These are phyloP conservation scores for Metschnikowia peoriensis DNA, from an alignment of 805 yeast species.

Conservation along the genomic window DNA sequence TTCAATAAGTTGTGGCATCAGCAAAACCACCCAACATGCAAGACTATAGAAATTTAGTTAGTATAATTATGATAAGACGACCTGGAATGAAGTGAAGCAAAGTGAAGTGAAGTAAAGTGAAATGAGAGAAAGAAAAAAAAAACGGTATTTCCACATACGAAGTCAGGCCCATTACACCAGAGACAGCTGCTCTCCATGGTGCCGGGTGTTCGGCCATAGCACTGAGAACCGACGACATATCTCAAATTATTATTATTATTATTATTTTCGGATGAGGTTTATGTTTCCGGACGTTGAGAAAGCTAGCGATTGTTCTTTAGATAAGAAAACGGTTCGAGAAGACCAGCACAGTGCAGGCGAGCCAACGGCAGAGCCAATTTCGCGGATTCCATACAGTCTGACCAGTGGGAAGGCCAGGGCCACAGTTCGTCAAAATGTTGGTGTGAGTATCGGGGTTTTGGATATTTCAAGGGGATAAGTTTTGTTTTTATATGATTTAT, in stretches of 20 bases:
- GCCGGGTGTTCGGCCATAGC: slow-evolving; percentile 10
- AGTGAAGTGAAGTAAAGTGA: not conserved
- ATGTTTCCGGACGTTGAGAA: too few relatives aligned
- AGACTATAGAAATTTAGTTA: slow-evolving; percentile 33
- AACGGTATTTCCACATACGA: slow-evolving; percentile 33
- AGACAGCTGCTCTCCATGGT: slow-evolving; percentile 40
- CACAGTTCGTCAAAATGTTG: not conserved
- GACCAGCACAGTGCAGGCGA: slow-evolving; percentile 1
- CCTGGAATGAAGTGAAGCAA: not conserved
- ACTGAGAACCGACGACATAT: slow-evolving; percentile 3
- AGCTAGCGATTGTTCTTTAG: too few relatives aligned
- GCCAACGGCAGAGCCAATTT: not conserved
- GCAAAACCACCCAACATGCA: slow-evolving; percentile 77
- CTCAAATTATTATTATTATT: too few relatives aligned
- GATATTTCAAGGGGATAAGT: not conserved
- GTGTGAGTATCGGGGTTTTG: too few relatives aligned
- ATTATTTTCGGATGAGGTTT: too few relatives aligned
- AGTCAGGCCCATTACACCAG: slow-evolving; percentile 69
- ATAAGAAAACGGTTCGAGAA: not conserved
- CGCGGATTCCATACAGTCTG: not conserved
- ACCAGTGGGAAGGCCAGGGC: not conserved
- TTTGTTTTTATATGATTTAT: too few relatives aligned
- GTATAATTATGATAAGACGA: not conserved
- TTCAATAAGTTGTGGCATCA: slow-evolving; percentile 75
- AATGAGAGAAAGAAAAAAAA: not conserved